Evolutionary conservation across 805 yeast genomes (phyloP).

Genomic region (Metschnikowia hibisci): DNA sequence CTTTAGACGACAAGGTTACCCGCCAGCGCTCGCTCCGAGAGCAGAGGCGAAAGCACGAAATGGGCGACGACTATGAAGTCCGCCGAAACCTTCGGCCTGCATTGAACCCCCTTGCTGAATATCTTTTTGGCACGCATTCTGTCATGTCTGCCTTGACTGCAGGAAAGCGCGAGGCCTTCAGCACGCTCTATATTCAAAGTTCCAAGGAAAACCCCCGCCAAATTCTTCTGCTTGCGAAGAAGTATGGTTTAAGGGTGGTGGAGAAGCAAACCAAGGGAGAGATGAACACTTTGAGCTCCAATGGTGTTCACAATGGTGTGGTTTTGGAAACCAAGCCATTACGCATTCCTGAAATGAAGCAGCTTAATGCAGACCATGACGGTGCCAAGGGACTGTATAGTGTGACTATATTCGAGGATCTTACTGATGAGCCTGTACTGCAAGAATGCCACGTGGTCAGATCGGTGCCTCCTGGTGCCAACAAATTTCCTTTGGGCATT

Average conservation of each 20-base stretch:
- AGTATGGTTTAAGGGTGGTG: slow-evolving; percentile 36
- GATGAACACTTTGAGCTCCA: slow-evolving; percentile 55
- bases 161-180: slow-evolving; percentile 49
- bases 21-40: slow-evolving; percentile 28
- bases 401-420: slow-evolving; percentile 15
- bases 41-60: slow-evolving; percentile 22
- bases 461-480: slow-evolving; percentile 13
- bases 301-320: slow-evolving; percentile 78
- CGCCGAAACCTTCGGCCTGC: slow-evolving; percentile 11
- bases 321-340: slow-evolving; percentile 66
- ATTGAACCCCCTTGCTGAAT: slow-evolving; percentile 54
- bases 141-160: slow-evolving; percentile 67
- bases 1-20: slow-evolving; percentile 29
- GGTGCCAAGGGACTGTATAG: slow-evolving; percentile 18
- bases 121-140: slow-evolving; percentile 71
- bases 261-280: slow-evolving; percentile 43
- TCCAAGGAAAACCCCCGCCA: slow-evolving; percentile 32
- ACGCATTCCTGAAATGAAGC: slow-evolving; percentile 25
- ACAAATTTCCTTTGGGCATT: slow-evolving; percentile 57
- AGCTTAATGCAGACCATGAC: slow-evolving; percentile 24
- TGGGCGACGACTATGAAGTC: slow-evolving; percentile 11
- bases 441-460: slow-evolving; percentile 18
- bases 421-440: background rate
- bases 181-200: slow-evolving; percentile 48
- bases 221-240: slow-evolving; percentile 46